Conservation (phyloP, 371 early-diverging fungal genomes). For the Apophysomyces sp. region DNA sequence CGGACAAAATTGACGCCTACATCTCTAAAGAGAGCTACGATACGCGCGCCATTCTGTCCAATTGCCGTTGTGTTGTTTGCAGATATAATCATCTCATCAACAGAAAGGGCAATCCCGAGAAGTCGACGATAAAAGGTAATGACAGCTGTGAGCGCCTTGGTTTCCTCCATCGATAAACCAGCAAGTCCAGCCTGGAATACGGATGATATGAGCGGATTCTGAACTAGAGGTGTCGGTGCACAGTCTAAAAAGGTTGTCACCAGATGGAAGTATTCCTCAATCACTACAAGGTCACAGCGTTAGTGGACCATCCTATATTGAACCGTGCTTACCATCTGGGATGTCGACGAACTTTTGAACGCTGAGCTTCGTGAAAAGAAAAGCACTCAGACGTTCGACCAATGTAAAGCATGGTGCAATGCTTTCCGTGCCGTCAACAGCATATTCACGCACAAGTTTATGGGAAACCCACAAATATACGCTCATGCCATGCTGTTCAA, state of each 20-base stretch:
- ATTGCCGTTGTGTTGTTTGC: constrained; percentile 12
- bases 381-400: constrained; percentile 56
- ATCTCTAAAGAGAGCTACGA: constrained; percentile 31
- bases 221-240: constrained; percentile 60
- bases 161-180: constrained; percentile 61
- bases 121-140: constrained; percentile 49
- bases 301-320: neutral
- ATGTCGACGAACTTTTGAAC: constrained; percentile 55
- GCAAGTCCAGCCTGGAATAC: constrained; percentile 68
- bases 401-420: constrained; percentile 33
- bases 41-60: constrained; percentile 31
- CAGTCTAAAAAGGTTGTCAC: constrained; percentile 50
- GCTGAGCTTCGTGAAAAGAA: constrained; percentile 59
- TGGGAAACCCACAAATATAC: constrained; percentile 76
- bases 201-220: constrained; percentile 55
- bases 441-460: constrained; percentile 43
- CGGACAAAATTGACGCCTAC: constrained; percentile 38
- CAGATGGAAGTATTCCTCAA: constrained; percentile 72
- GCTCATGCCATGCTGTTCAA: constrained; percentile 62
- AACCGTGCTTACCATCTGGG: constrained; percentile 58
- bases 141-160: constrained; percentile 62
- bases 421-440: constrained; percentile 37
- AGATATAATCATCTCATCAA: constrained; percentile 13
- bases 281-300: constrained; percentile 31
- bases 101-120: constrained; percentile 31